Percentiles rank a stretch among this genome's conserved stretches.
phyloP scores from a whole-genome alignment of 345 rosid species.

The Bruguiera gymnorhiza region DNA sequence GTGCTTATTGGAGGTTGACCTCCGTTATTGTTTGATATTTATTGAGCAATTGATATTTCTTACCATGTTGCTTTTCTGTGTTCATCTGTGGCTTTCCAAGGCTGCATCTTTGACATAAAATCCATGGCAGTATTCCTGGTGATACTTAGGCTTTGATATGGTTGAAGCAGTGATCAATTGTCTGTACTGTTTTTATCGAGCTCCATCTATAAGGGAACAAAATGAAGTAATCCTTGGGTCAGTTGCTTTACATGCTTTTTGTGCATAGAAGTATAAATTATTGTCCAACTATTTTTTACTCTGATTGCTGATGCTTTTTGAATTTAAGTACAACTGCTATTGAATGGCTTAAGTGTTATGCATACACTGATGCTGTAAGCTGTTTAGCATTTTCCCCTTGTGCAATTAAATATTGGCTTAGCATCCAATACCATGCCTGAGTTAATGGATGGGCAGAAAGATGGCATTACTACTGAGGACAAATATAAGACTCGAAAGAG shows the following conservation, averaged over 20 bases:
- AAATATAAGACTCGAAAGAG: slow-evolving; percentile 43
- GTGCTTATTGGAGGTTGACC: not conserved
- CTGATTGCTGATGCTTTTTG: too few species aligned
- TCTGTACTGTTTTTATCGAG: not conserved
- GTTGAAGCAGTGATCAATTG: not conserved
- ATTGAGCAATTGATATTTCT: not conserved
- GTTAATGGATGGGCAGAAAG: slow-evolving; percentile 44
- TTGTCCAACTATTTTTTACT: too few species aligned
- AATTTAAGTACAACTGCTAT: too few species aligned
- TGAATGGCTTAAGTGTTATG: too few species aligned
- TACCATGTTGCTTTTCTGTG: not conserved
- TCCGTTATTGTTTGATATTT: not conserved
- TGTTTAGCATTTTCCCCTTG: too few species aligned
- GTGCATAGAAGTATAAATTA: too few species aligned
- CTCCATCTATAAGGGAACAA: not conserved
- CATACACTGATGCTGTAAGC: too few species aligned
- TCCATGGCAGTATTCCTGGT: not conserved
- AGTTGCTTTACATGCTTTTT: not conserved
- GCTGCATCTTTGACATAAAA: not conserved
- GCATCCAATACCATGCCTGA: slow-evolving; percentile 29
- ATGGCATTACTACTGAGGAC: slow-evolving; percentile 34
- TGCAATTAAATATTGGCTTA: not conserved
- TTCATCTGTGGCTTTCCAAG: not conserved
- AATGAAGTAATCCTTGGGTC: not conserved
- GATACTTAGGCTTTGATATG: slow-evolving; percentile 5